Evolutionary conservation across 2,329 filamentous ascomycete species (phyloP).

Genomic region (Aspergillus sp.): DNA sequence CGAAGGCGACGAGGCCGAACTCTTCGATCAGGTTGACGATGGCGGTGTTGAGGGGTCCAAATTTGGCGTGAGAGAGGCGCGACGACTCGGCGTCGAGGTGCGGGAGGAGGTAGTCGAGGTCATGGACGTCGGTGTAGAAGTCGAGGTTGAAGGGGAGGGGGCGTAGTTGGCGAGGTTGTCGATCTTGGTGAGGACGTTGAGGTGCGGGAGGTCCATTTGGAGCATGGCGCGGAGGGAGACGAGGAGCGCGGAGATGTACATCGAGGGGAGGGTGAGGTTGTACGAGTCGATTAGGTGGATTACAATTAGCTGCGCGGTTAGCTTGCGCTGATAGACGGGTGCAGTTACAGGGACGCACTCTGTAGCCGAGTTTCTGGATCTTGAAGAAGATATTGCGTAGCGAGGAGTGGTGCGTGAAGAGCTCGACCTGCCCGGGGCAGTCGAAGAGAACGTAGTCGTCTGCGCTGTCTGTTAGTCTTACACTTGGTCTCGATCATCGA

Average conservation of each 20-base stretch:
- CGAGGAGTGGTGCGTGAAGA: slow-evolving; percentile 91
- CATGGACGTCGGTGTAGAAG: slow-evolving; percentile 95
- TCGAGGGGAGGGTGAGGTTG: slow-evolving; percentile 80
- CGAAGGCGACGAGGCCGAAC: slow-evolving; percentile 82
- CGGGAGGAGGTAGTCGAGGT: slow-evolving; percentile 74
- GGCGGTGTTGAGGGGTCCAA: slow-evolving; percentile 72
- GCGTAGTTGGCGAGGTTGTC: slow-evolving; percentile 84
- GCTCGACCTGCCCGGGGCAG: slow-evolving; percentile 91
- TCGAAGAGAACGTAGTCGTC: slow-evolving; percentile 94
- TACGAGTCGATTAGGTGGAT: slow-evolving; percentile 92
- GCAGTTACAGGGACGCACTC: slow-evolving; percentile 67
- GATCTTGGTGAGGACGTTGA: slow-evolving; percentile 96
- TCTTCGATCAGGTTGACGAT: slow-evolving; percentile 80
- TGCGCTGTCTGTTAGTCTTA: too few relatives aligned
- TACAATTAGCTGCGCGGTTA: slow-evolving; percentile 63
- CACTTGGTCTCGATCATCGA: too few relatives aligned
- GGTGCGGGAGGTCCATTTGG: slow-evolving; percentile 90
- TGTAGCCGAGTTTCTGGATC: slow-evolving; percentile 82
- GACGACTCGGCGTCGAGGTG: slow-evolving; percentile 71
- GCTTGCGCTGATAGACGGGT: neutral
- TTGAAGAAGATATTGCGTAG: slow-evolving; percentile 84
- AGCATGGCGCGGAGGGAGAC: slow-evolving; percentile 93
- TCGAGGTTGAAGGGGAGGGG: slow-evolving; percentile 87
- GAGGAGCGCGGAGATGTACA: slow-evolving; percentile 90
- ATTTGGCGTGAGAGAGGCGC: slow-evolving; percentile 61